Evolutionary conservation across 805 yeast genomes (phyloP).

Genomic region (Cyberlindnera mrakii): DNA sequence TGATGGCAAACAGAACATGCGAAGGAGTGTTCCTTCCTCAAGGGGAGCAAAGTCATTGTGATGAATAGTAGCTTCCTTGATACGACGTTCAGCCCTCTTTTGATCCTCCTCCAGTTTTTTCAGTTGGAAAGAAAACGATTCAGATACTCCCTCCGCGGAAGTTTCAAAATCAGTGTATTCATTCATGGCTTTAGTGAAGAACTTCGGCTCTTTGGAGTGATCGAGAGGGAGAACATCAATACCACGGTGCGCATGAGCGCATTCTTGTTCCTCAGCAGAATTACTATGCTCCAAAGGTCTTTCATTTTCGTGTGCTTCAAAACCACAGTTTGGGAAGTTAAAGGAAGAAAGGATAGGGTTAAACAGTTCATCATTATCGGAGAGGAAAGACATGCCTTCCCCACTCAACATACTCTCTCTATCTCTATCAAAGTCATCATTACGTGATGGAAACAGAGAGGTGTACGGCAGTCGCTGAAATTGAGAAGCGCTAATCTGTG

Average conservation of each 20-base stretch:
- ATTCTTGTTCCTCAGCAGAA: neutral
- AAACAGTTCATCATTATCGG: neutral
- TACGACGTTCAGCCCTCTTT: constrained; percentile 1
- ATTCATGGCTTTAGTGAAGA: neutral
- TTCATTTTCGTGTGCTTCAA: too few species aligned
- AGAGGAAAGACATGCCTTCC: neutral
- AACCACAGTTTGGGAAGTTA: neutral
- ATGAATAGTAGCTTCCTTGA: constrained; percentile 9
- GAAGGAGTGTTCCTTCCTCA: constrained; percentile 4
- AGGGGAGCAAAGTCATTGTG: constrained; percentile 13
- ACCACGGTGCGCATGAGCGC: neutral
- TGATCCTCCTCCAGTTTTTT: neutral
- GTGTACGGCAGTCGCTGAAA: too few species aligned
- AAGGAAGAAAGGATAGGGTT: neutral
- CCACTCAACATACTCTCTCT: neutral
- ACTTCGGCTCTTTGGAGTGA: constrained; percentile 4
- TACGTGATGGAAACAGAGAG: neutral
- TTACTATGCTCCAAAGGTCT: too few species aligned
- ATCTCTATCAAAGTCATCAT: neutral
- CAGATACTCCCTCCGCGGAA: neutral
- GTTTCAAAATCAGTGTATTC: neutral
- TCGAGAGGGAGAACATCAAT: neutral
- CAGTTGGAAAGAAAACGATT: neutral
- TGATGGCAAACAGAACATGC: neutral
- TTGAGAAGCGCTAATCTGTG: too few species aligned